These are phyloP conservation scores for Byssothecium circinans DNA, from an alignment of 2,329 filamentous ascomycete genomes.

Conservation along the genomic window DNA sequence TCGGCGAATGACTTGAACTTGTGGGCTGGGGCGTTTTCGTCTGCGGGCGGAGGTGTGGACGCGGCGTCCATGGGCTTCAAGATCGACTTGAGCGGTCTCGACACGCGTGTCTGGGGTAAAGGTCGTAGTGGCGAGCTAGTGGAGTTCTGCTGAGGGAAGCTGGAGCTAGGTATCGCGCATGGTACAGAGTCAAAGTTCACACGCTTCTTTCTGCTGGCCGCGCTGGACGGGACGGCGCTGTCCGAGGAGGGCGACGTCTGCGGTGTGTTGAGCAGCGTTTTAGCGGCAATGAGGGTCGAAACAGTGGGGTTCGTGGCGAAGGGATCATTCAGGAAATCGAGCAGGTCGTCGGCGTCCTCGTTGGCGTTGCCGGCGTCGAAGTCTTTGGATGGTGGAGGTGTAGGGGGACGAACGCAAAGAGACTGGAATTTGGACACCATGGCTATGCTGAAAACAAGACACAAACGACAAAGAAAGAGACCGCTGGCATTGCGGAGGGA, in stretches of 20 bases:
- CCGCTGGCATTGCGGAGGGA: slow-evolving; percentile 26
- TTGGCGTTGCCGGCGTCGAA: slow-evolving; percentile 29
- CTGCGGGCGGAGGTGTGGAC: slow-evolving; percentile 37
- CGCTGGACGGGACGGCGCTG: slow-evolving; percentile 37
- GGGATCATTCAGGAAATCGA: slow-evolving; percentile 48
- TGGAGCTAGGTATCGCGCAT: slow-evolving; percentile 57
- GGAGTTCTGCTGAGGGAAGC: slow-evolving; percentile 25
- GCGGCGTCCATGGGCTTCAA: slow-evolving; percentile 67
- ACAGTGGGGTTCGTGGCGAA: slow-evolving; percentile 39
- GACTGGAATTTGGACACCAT: slow-evolving; percentile 49
- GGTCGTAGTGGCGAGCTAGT: slow-evolving; percentile 50
- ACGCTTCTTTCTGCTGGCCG: slow-evolving; percentile 40
- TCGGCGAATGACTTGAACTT: slow-evolving; percentile 65
- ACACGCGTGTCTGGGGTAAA: slow-evolving; percentile 54
- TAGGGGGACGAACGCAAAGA: slow-evolving; percentile 57
- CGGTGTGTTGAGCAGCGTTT: slow-evolving; percentile 37
- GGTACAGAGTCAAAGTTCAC: slow-evolving; percentile 68
- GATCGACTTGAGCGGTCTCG: slow-evolving; percentile 70
- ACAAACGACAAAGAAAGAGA: slow-evolving; percentile 19
- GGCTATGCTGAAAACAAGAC: slow-evolving; percentile 37
- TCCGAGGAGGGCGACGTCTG: slow-evolving; percentile 50
- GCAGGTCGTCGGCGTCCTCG: slow-evolving; percentile 40
- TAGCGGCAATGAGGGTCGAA: slow-evolving; percentile 6
- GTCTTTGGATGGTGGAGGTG: slow-evolving; percentile 59
- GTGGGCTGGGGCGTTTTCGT: slow-evolving; percentile 47